Evolutionary conservation across 352 stramenopile genomes (phyloP).

Genomic region (Phytophthora crassamura): DNA sequence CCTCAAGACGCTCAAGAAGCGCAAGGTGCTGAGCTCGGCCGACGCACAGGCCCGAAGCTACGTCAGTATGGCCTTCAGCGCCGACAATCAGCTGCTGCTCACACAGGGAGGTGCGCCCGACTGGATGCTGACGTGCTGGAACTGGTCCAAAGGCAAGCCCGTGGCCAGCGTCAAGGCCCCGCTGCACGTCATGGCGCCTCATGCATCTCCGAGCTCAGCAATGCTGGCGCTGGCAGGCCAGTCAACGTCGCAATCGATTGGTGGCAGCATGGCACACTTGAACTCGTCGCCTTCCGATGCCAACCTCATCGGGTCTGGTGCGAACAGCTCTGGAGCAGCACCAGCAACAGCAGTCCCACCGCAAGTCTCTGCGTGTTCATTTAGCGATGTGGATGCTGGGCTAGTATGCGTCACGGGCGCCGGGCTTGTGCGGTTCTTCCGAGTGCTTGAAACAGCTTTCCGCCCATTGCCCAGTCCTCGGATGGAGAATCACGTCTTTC

Average conservation of each 20-base stretch:
- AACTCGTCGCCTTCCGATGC: constrained; percentile 34
- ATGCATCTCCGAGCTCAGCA: constrained; percentile 50
- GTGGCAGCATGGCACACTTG: constrained; percentile 32
- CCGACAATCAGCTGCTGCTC: constrained; percentile 91
- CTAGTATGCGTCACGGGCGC: constrained; percentile 88
- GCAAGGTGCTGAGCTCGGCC: constrained; percentile 82
- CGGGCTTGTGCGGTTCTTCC: constrained; percentile 90
- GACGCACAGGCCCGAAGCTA: constrained; percentile 74
- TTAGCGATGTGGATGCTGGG: constrained; percentile 90
- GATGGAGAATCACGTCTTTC: constrained; percentile 77
- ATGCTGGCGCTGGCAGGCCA: constrained; percentile 46
- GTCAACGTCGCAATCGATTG: constrained; percentile 31
- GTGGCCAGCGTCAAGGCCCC: constrained; percentile 79
- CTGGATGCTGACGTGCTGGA: constrained; percentile 92
- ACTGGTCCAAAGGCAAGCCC: constrained; percentile 93
- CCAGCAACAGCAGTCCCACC: constrained; percentile 2
- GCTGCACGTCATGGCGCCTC: constrained; percentile 57
- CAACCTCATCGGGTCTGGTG: constrained; percentile 25
- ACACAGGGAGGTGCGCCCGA: constrained; percentile 86
- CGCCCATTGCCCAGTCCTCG: constrained; percentile 82
- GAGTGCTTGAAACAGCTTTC: constrained; percentile 89
- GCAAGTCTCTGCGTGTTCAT: constrained; percentile 81
- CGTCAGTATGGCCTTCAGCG: constrained; percentile 90
- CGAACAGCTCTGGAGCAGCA: constrained; percentile 8
- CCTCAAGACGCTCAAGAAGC: constrained; percentile 90